Conservation (phyloP, 2,329 filamentous ascomycete species). For the Chaetomiaceae sp. region DNA sequence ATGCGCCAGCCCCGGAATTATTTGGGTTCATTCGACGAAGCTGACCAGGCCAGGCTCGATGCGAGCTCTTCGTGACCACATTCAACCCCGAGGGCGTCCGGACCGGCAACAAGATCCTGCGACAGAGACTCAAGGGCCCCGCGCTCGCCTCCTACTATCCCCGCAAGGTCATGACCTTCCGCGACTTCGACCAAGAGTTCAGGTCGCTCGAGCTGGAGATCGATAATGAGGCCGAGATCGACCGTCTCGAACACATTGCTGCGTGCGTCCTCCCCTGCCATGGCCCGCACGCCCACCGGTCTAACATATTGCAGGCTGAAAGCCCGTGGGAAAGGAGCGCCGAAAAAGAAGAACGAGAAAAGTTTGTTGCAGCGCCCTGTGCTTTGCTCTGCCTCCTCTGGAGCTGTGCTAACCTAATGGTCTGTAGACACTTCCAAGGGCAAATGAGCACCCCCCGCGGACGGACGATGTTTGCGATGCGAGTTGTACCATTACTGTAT, state of each 20-base stretch:
- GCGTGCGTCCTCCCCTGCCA: constrained; percentile 42
- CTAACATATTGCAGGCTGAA: constrained; percentile 52
- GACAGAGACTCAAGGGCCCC: constrained; percentile 82
- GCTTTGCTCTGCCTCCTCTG: background rate
- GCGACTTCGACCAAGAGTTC: constrained; percentile 68
- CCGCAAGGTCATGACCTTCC: constrained; percentile 63
- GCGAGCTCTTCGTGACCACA: constrained; percentile 82
- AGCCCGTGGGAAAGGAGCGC: constrained; percentile 76
- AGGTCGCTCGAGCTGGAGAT: constrained; percentile 57
- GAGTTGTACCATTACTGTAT: constrained; percentile 22
- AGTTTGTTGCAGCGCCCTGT: constrained; percentile 27
- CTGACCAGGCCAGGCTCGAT: constrained; percentile 62
- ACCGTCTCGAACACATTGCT: constrained; percentile 70
- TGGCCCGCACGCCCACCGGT: background rate
- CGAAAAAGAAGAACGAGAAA: constrained; percentile 77
- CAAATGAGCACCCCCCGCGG: constrained; percentile 18
- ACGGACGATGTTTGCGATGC: constrained; percentile 2
- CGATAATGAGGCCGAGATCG: constrained; percentile 71
- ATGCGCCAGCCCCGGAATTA: background rate
- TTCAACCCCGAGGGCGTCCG: constrained; percentile 82
- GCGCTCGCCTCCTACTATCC: constrained; percentile 85
- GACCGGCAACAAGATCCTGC: constrained; percentile 86
- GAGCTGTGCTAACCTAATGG: constrained; percentile 31
- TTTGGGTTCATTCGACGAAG: background rate
- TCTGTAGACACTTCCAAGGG: constrained; percentile 35